Percentiles rank a stretch among this genome's conserved stretches.
phyloP scores from a whole-genome alignment of 257 asterid genomes.

The Craterostigma plantagineum region DNA sequence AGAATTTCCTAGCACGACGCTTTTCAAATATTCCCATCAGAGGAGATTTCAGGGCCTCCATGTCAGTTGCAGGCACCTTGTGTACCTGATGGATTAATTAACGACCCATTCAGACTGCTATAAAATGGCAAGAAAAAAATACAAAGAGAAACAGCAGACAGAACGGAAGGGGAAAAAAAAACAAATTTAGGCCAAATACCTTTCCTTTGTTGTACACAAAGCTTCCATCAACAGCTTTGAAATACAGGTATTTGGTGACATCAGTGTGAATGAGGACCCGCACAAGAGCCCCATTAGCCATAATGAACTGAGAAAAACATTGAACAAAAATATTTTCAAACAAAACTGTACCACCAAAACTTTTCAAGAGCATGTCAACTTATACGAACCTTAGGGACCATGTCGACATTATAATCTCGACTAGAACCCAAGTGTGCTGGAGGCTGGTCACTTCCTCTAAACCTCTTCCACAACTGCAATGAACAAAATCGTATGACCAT shows the following conservation, averaged over 20 bases:
- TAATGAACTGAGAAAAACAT: constrained; percentile 51
- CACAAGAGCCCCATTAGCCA: constrained; percentile 96
- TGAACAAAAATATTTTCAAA: constrained; percentile 5
- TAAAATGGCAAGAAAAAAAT: neutral
- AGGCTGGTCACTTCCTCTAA: constrained; percentile 82
- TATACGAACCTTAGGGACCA: constrained; percentile 73
- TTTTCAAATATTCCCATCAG: constrained; percentile 96
- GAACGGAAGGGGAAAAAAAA: constrained; percentile 1
- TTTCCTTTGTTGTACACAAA: constrained; percentile 78
- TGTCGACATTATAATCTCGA: constrained; percentile 90
- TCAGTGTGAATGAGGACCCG: constrained; percentile 90
- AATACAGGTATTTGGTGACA: constrained; percentile 78
- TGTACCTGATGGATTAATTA: constrained; percentile 40
- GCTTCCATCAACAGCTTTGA: constrained; percentile 98
- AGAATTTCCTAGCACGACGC: constrained; percentile 92
- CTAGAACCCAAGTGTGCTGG: constrained; percentile 80
- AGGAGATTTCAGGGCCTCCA: constrained; percentile 96
- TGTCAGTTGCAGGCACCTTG: constrained; percentile 89
- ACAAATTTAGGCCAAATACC: constrained; percentile 21
- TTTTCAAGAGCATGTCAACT: constrained; percentile 3
- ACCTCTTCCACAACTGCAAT: constrained; percentile 66
- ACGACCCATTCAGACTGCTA: constrained; percentile 3
- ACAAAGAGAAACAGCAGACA: neutral
- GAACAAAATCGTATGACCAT: constrained; percentile 3
- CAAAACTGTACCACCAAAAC: neutral